These are phyloP conservation scores for Cladosporium velox DNA, from an alignment of 2,329 filamentous ascomycete genomes.

Conservation along the genomic window DNA sequence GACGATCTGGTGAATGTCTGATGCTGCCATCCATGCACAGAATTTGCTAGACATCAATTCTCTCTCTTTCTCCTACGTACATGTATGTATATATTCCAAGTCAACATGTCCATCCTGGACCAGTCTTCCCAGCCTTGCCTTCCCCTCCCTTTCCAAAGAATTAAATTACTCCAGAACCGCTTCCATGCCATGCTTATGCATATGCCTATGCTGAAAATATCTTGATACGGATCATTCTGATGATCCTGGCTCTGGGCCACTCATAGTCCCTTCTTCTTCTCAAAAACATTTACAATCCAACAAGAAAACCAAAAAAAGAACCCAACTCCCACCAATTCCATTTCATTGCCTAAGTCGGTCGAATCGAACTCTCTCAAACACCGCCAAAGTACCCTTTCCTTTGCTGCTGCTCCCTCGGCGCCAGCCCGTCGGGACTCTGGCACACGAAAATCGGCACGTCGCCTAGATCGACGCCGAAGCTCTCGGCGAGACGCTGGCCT, in stretches of 20 bases:
- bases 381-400: constrained; percentile 12
- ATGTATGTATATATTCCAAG: not conserved
- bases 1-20: not conserved
- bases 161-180: not conserved
- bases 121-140: too few species aligned
- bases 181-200: not conserved
- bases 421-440: constrained; percentile 11
- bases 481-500: constrained; percentile 36
- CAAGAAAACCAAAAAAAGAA: too few species aligned
- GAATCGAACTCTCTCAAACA: not conserved
- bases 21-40: not conserved
- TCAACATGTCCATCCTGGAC: too few species aligned
- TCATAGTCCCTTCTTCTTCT: not conserved
- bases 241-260: too few species aligned
- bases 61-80: not conserved
- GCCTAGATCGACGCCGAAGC: constrained; percentile 42
- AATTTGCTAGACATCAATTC: not conserved
- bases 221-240: not conserved
- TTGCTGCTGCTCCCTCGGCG: constrained; percentile 9
- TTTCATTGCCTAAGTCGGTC: too few species aligned
- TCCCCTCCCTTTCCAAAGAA: not conserved
- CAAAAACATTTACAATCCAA: not conserved
- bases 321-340: too few species aligned
- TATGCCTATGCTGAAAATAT: not conserved
- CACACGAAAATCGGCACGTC: constrained; percentile 44